Conservation (phyloP, 2,329 filamentous ascomycete species). For the Stylonectria norvegica region DNA sequence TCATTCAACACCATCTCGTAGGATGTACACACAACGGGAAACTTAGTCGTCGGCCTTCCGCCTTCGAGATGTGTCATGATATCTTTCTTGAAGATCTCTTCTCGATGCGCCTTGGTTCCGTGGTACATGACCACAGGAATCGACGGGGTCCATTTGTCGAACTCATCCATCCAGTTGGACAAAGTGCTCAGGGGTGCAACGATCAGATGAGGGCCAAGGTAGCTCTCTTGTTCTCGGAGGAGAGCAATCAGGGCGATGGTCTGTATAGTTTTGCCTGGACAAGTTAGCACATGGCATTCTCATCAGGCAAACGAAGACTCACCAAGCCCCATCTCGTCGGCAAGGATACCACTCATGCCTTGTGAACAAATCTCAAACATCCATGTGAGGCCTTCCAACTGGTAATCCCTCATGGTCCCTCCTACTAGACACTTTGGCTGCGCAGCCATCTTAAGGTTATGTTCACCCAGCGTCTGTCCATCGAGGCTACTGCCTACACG, state of each 20-base stretch:
- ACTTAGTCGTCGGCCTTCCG: conserved; percentile 58
- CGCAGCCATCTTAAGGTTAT: conserved; percentile 72
- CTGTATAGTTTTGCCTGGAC: conserved; percentile 79
- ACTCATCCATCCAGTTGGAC: conserved; percentile 95
- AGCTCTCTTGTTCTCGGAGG: conserved; percentile 79
- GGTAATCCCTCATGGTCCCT: conserved; percentile 90
- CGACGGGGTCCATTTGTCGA: conserved; percentile 80
- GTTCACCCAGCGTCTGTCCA: conserved; percentile 57
- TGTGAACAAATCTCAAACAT: conserved; percentile 79
- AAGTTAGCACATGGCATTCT: conserved; percentile 6
- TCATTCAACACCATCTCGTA: conserved; percentile 97
- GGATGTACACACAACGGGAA: conserved; percentile 89
- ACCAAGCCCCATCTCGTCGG: conserved; percentile 89
- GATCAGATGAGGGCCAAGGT: conserved; percentile 83
- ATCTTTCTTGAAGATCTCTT: conserved; percentile 66
- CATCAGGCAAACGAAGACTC: conserved; percentile 14
- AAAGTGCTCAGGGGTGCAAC: conserved; percentile 87
- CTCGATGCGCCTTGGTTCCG: conserved; percentile 74
- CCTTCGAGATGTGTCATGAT: conserved; percentile 67
- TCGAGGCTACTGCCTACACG: conserved; percentile 59
- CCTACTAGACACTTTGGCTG: conserved; percentile 84
- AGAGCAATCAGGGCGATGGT: conserved; percentile 85
- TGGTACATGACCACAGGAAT: conserved; percentile 92
- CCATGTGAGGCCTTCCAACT: conserved; percentile 93
- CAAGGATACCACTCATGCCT: conserved; percentile 85